A percentile compares a stretch with the other conserved stretches of the same genome.
phyloP scores from a whole-genome alignment of 1,139 yeast genomes.

The Yamadazyma sp. region DNA sequence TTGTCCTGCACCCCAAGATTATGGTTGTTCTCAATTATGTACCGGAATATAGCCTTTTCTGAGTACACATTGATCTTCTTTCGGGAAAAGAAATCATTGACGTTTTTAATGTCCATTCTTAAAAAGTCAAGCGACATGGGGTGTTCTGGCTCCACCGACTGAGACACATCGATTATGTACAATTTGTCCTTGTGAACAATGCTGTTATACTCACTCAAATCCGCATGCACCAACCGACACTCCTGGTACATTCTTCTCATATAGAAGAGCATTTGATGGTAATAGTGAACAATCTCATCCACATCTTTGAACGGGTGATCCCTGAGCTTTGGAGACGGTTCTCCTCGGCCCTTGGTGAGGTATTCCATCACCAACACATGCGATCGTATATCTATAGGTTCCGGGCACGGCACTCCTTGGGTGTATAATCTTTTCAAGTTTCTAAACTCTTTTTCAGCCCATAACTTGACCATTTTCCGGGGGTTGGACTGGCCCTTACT shows the following conservation, averaged over 20 bases:
- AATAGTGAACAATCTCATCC: constrained; percentile 65
- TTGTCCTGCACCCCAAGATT: constrained; percentile 38
- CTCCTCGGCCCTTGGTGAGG: constrained; percentile 71
- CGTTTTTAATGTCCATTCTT: constrained; percentile 96
- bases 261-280: constrained; percentile 76
- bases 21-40: constrained; percentile 51
- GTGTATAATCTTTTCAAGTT: constrained; percentile 79
- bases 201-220: constrained; percentile 90
- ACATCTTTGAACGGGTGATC: constrained; percentile 72
- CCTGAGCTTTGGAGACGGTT: constrained; percentile 83
- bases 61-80: constrained; percentile 74
- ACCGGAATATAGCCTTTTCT: constrained; percentile 78
- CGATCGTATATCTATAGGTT: constrained; percentile 81
- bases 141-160: constrained; percentile 96
- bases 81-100: constrained; percentile 78
- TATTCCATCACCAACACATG: constrained; percentile 97
- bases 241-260: constrained; percentile 86
- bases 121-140: constrained; percentile 94
- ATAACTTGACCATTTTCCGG: constrained; percentile 92
- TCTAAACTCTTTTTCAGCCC: constrained; percentile 98
- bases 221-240: constrained; percentile 94
- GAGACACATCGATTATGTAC: constrained; percentile 94
- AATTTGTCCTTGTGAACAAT: constrained; percentile 80
- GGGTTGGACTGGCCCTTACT: constrained; percentile 87
- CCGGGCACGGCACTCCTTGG: constrained; percentile 87